phyloP scores from a whole-genome alignment of 208 protist genomes.

The Leishmania amazonensis region DNA sequence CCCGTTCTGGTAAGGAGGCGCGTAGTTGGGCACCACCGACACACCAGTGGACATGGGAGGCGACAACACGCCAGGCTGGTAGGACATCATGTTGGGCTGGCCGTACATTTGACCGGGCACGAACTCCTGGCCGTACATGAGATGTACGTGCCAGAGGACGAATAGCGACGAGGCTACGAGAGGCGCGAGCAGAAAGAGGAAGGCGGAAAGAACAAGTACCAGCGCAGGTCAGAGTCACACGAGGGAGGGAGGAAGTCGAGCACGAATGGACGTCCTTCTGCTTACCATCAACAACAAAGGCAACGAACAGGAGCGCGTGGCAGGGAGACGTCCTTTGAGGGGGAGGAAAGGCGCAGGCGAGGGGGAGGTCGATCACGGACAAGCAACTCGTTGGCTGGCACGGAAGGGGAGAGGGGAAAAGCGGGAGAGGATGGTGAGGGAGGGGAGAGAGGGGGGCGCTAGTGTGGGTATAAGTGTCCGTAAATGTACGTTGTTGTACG shows the following conservation, averaged over 20 bases:
- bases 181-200: not conserved
- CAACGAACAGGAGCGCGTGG: conserved; percentile 10
- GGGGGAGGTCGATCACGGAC: not conserved
- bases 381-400: not conserved
- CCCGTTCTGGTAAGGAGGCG: conserved; percentile 32
- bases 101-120: conserved; percentile 68
- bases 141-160: not conserved
- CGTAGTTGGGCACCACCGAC: conserved; percentile 57
- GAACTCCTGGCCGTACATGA: conserved; percentile 84
- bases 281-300: conserved; percentile 3
- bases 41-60: conserved; percentile 38
- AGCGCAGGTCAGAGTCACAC: not conserved
- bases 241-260: not conserved
- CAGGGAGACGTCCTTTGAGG: not conserved
- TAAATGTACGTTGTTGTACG: conserved; percentile 1
- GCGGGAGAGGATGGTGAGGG: not conserved
- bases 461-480: conserved; percentile 5
- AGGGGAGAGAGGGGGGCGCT: not conserved
- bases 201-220: not conserved
- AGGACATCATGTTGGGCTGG: conserved; percentile 75
- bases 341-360: not conserved
- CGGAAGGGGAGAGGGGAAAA: not conserved
- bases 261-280: not conserved
- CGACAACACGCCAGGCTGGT: conserved; percentile 38
- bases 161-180: not conserved